phyloP scores from a whole-genome alignment of 257 asterid genomes.

The Cinchona pubescens region DNA sequence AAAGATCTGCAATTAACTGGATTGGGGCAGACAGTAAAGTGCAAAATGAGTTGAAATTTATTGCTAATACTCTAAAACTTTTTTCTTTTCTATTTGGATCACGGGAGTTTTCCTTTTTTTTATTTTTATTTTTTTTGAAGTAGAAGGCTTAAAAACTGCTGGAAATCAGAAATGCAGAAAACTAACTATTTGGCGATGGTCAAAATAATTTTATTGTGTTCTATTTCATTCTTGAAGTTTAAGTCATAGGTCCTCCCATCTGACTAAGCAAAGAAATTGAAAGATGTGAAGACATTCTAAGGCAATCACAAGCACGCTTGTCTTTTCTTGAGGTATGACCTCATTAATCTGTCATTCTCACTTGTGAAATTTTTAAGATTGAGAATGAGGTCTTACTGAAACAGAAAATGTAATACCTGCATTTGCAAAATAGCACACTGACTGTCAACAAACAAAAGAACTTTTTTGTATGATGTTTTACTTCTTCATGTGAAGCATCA shows the following conservation, averaged over 20 bases:
- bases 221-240: neutral
- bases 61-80: neutral
- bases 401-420: neutral
- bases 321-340: neutral
- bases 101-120: neutral
- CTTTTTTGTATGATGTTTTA: neutral
- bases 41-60: too few species aligned
- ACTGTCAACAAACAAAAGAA: neutral
- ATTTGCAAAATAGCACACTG: neutral
- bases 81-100: neutral
- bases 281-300: slow-evolving; percentile 1
- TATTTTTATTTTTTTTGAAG: neutral
- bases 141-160: neutral
- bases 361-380: neutral
- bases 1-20: neutral
- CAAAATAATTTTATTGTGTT: neutral
- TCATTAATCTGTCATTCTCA: neutral
- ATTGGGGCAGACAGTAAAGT: neutral
- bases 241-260: neutral
- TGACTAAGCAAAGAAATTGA: neutral
- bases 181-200: neutral
- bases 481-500: neutral
- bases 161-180: neutral
- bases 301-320: neutral
- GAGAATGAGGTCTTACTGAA: neutral